These are phyloP conservation scores for Didymella exigua DNA, from an alignment of 2,329 filamentous ascomycete species.

Conservation along the genomic window DNA sequence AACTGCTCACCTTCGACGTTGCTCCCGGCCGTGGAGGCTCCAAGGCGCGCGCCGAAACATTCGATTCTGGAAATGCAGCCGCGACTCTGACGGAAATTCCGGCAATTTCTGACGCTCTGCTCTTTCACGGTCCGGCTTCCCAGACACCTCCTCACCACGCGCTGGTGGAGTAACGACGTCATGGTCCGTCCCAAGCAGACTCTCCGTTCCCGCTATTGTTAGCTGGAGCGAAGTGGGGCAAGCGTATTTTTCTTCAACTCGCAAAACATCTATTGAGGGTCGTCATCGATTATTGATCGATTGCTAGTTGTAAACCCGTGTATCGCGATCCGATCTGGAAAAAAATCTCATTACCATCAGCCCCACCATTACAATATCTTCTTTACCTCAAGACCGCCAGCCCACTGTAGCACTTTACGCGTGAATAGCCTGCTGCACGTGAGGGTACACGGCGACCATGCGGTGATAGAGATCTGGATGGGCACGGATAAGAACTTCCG, in stretches of 20 bases:
- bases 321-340: slow-evolving; percentile 13
- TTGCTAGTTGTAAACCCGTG: slow-evolving; percentile 15
- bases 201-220: slow-evolving; percentile 28
- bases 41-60: slow-evolving; percentile 9
- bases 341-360: slow-evolving; percentile 11
- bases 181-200: slow-evolving; percentile 24
- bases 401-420: slow-evolving; percentile 40
- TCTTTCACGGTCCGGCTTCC: slow-evolving; percentile 18
- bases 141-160: slow-evolving; percentile 13
- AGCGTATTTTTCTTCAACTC: slow-evolving; percentile 15
- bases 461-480: slow-evolving; percentile 81
- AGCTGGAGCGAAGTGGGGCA: slow-evolving; percentile 32
- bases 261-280: slow-evolving; percentile 11
- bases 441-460: slow-evolving; percentile 82
- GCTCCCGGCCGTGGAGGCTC: slow-evolving; percentile 37
- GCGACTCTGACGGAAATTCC: slow-evolving; percentile 1
- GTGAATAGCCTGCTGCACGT: slow-evolving; percentile 79
- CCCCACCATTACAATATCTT: slow-evolving; percentile 9
- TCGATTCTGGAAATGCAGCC: slow-evolving; percentile 12
- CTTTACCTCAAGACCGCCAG: not conserved
- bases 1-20: slow-evolving; percentile 13
- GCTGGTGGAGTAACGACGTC: slow-evolving; percentile 26
- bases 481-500: slow-evolving; percentile 75
- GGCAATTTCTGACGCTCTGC: slow-evolving; percentile 13
- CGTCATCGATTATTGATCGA: slow-evolving; percentile 16